Percentiles rank a stretch among this genome's conserved stretches.
Conservation (phyloP, 2,329 filamentous ascomycete genomes). For the Alternaria triticina region DNA sequence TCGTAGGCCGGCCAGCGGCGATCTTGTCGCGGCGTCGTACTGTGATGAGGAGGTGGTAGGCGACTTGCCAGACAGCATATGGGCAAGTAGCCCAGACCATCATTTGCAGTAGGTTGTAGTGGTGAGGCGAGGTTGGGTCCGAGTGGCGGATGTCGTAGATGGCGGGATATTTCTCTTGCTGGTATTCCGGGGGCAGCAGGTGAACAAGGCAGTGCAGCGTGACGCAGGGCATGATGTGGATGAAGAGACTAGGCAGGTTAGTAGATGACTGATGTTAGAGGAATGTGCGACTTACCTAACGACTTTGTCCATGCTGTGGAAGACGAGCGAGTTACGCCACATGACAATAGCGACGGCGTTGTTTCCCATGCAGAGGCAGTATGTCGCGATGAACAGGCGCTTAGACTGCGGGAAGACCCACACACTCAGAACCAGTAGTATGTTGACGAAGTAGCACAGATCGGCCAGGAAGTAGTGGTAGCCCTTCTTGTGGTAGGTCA, state of each 20-base stretch:
- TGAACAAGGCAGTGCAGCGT: constrained; percentile 93
- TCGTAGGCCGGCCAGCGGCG: constrained; percentile 90
- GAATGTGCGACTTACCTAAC: constrained; percentile 65
- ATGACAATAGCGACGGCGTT: constrained; percentile 98
- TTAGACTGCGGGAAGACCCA: constrained; percentile 93
- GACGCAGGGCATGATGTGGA: constrained; percentile 98
- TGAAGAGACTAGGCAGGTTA: constrained; percentile 73
- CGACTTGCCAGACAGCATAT: constrained; percentile 90
- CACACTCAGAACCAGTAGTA: constrained; percentile 79
- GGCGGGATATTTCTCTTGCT: constrained; percentile 78
- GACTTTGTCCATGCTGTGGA: constrained; percentile 98
- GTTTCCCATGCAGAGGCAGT: constrained; percentile 92
- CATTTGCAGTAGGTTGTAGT: constrained; percentile 84
- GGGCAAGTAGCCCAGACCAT: constrained; percentile 92
- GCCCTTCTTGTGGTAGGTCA: constrained; percentile 86
- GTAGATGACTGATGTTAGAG: neutral
- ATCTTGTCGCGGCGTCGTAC: constrained; percentile 95
- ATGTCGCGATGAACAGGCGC: constrained; percentile 87
- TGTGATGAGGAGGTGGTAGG: constrained; percentile 94
- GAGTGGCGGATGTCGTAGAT: constrained; percentile 80
- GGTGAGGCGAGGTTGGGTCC: constrained; percentile 72
- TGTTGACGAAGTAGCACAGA: constrained; percentile 97
- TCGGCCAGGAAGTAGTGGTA: constrained; percentile 94
- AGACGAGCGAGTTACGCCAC: constrained; percentile 98
- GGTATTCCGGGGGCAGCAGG: constrained; percentile 69